These are phyloP conservation scores for Moricandia arvensis DNA, from an alignment of 345 rosid species.

Conservation along the genomic window DNA sequence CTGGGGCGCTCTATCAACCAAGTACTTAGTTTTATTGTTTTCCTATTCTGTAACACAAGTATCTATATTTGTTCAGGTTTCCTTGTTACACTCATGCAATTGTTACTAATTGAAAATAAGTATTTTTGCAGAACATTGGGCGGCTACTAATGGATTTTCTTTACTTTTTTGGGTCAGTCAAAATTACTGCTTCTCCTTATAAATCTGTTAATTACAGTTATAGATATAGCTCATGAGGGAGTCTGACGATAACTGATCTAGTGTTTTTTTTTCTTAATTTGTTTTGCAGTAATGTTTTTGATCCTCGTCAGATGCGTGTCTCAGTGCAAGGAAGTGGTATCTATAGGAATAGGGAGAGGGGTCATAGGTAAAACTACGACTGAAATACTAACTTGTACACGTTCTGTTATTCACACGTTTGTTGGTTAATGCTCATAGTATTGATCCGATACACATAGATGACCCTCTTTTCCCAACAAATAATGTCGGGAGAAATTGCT, in stretches of 20 bases:
- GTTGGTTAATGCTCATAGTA: slow-evolving; percentile 47
- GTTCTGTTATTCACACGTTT: slow-evolving; percentile 14
- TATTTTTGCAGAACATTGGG: slow-evolving; percentile 77
- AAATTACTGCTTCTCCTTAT: slow-evolving; percentile 25
- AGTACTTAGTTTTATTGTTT: slow-evolving; percentile 43
- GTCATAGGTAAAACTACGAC: slow-evolving; percentile 57
- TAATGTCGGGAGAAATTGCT: slow-evolving; percentile 97
- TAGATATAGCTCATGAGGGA: slow-evolving; percentile 3
- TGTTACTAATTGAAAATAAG: slow-evolving; percentile 22
- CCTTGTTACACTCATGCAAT: slow-evolving; percentile 1
- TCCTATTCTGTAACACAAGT: neutral
- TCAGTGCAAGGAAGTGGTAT: slow-evolving; percentile 94
- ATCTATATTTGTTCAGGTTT: slow-evolving; percentile 13
- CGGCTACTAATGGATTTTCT: slow-evolving; percentile 96
- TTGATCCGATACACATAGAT: slow-evolving; percentile 94
- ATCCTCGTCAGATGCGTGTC: slow-evolving; percentile 96
- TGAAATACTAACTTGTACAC: slow-evolving; percentile 8
- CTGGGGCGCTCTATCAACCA: slow-evolving; percentile 81
- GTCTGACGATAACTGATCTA: slow-evolving; percentile 1
- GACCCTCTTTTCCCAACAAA: slow-evolving; percentile 93
- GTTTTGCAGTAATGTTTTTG: slow-evolving; percentile 81
- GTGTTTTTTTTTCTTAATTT: slow-evolving; percentile 5
- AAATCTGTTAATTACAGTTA: neutral
- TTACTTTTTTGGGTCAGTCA: slow-evolving; percentile 93
- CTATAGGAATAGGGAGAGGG: slow-evolving; percentile 87